Evolutionary conservation across 257 asterid genomes (phyloP).

Genomic region (Solanum ossicruentum): DNA sequence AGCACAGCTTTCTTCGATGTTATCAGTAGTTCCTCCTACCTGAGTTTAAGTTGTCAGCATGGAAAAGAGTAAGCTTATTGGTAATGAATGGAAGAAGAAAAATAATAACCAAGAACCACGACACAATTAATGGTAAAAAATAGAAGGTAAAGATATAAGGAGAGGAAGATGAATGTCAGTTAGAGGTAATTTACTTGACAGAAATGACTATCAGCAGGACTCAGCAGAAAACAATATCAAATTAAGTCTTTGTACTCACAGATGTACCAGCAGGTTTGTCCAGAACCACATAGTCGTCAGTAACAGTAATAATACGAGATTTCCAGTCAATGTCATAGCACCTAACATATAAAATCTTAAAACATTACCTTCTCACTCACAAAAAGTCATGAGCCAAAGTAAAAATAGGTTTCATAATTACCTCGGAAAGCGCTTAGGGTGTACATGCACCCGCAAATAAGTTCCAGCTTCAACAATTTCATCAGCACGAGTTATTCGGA

Average conservation of each 20-base stretch:
- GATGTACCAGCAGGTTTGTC: conserved; percentile 99
- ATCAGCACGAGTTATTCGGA: conserved; percentile 41
- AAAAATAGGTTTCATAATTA: conserved; percentile 6
- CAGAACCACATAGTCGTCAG: conserved; percentile 60
- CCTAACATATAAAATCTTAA: conserved; percentile 27
- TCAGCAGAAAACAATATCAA: not conserved
- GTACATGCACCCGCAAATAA: conserved; percentile 87
- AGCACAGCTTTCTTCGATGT: conserved; percentile 90
- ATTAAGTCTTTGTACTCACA: conserved; percentile 31
- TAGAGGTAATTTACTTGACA: not conserved
- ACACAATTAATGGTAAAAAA: not conserved
- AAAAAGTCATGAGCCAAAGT: not conserved
- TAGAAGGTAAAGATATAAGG: not conserved
- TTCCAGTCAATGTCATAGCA: conserved; percentile 93
- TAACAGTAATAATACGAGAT: conserved; percentile 72
- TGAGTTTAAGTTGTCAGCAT: conserved; percentile 10
- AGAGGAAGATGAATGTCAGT: not conserved
- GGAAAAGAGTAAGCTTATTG: not conserved
- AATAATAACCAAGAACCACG: not conserved
- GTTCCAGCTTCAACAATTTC: conserved; percentile 88
- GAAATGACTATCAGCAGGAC: not conserved
- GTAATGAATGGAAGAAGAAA: not conserved
- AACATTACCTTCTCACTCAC: not conserved
- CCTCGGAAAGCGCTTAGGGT: conserved; percentile 97
- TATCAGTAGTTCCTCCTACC: conserved; percentile 98